Evolutionary conservation across 2,329 filamentous ascomycete genomes (phyloP), one percentile per base, ranked within the genome.

Genomic region (Phialemonium atrogriseum): DNA sequence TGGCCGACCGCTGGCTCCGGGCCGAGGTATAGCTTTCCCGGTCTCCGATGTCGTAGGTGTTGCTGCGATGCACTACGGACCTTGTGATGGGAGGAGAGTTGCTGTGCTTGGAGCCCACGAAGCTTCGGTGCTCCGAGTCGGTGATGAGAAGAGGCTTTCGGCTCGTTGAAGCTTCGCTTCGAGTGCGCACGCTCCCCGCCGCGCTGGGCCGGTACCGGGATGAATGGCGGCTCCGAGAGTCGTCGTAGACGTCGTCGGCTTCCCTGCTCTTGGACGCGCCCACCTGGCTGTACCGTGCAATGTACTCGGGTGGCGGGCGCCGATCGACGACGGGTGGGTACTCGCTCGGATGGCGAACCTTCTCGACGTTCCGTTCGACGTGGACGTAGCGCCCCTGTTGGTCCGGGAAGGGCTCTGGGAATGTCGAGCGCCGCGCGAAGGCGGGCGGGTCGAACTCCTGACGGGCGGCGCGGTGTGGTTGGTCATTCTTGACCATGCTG

Each of bases 401-500:
- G 18, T 49, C 50, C 6, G 50, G 47, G 28, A 51, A 52, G 13
- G 48, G 46, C 12, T 60, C 60, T 17, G 65, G 62, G 37, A 55
- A 67, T n/a, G 66, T 68, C 10, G 62, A 55, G 14, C 64, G 60
- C 29, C 66, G 59, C 15, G 57, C 50, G 30, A 67, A 55, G 10
- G 46, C 27, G 5, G 62, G 59, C 13, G 38, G 30, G 9, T 66
- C 62, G 30, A 57, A 57, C 12, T 60, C 59, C 30, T 66, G 60
- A 15, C 49, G 56, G 6, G 56, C 53, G 35, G 55, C 50, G 18
- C 51, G 59, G 26, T 54, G 44, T n/a, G n/a, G n/a, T 6, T 56
- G 55, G 10, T 82, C 77, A 37, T 68, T 67, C 42, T 72, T 77
- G 41, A 77, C 68, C 62, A 86, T 78, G 14, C 76, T 77, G 56